Evolutionary conservation across 176 grass and related monocot genomes (phyloP).

Genomic region (Cymbopogon citratus): DNA sequence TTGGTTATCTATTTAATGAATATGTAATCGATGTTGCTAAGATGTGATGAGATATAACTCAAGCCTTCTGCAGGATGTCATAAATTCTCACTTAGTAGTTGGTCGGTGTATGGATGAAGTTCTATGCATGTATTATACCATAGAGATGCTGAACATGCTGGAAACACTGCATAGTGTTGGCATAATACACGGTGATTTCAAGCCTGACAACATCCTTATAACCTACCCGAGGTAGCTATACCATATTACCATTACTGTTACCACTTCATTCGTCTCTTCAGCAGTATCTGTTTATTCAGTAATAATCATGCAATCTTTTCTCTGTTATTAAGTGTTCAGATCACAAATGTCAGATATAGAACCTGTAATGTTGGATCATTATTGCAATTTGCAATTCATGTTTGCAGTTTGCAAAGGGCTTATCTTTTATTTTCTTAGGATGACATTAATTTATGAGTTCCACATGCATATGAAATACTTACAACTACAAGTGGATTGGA

Average conservation of each 20-base stretch:
- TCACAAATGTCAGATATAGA: not conserved
- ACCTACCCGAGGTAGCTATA: constrained; percentile 67
- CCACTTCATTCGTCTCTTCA: not conserved
- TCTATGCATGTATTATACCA: constrained; percentile 93
- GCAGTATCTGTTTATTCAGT: not conserved
- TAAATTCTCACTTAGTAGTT: constrained; percentile 63
- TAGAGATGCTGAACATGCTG: constrained; percentile 78
- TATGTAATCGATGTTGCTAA: constrained; percentile 15
- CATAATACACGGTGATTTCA: constrained; percentile 92
- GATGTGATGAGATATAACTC: not conserved
- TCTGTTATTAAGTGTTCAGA: not conserved
- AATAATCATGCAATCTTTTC: not conserved
- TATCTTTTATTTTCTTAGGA: not conserved
- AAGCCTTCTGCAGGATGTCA: constrained; percentile 63
- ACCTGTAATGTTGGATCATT: not conserved
- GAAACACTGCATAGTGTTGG: constrained; percentile 71
- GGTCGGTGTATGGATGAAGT: constrained; percentile 68
- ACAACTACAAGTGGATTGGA: not conserved
- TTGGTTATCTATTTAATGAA: not conserved
- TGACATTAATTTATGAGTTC: constrained; percentile 6
- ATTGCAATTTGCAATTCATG: not conserved
- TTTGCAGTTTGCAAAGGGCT: not conserved
- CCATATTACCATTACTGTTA: not conserved
- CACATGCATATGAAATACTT: not conserved
- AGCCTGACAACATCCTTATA: constrained; percentile 91